phyloP scores from a whole-genome alignment of 306 rosid genomes.

The Rosa persica region DNA sequence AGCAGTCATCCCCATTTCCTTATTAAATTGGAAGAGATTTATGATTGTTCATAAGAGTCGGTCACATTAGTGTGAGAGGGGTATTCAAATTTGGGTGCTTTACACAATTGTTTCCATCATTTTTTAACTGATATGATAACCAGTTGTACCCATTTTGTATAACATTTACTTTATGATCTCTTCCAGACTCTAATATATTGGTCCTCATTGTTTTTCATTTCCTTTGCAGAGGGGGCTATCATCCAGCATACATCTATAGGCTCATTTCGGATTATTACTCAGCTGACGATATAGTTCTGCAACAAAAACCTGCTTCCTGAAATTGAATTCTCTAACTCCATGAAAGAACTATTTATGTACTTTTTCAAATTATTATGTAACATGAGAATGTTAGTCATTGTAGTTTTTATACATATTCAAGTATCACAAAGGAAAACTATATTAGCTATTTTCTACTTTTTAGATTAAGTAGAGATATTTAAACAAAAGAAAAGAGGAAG shows the following conservation, averaged over 20 bases:
- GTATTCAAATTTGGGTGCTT: background rate
- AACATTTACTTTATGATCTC: background rate
- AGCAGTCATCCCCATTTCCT: background rate
- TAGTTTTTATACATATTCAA: background rate
- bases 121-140: background rate
- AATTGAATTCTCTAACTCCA: background rate
- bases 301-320: constrained; percentile 1
- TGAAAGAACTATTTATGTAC: background rate
- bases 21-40: background rate
- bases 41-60: background rate
- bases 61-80: background rate
- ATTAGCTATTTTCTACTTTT: too few species aligned
- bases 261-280: constrained; percentile 15
- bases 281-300: constrained; percentile 15
- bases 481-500: too few species aligned
- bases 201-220: background rate
- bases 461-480: too few species aligned
- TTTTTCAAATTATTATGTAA: background rate
- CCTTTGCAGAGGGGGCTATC: constrained; percentile 11
- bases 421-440: background rate
- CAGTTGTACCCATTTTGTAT: background rate
- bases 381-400: background rate
- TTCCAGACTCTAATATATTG: background rate
- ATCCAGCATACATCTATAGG: constrained; percentile 12
- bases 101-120: background rate